Base-by-base conservation (phyloP, 805 yeast species). In the Soucietia sequanensis region DNA sequence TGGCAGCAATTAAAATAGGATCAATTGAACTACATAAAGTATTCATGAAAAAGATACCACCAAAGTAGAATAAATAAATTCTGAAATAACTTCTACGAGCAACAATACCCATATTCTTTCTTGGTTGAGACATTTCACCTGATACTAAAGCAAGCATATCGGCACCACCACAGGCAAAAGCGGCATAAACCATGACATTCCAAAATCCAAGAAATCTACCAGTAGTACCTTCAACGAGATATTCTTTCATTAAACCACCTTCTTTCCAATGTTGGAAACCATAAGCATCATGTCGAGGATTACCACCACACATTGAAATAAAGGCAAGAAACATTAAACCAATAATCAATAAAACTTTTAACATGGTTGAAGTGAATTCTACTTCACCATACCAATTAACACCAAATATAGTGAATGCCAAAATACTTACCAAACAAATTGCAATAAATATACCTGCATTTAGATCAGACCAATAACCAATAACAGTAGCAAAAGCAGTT, bases 61-160 rank as follows among this genome's bases (percentile, higher is more conserved):
- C 66, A 35, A 62, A 46, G 46, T 62, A 62, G 42, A 63, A 64
- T 31, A 61, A 38, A 41, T 55, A 58, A 33, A 63, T 56, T 21
- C 70, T 33, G 27, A 61, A 46, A 40, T 60, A 62, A 2, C 65
- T 47, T 47, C 65, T 56, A 37, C 45, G 52, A 20, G 64, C 64
- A 6, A 66, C 68, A 42, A 56, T 38, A 2, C 64, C 58, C 21
- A 63, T 56, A 30, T 44, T 52, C 29, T 48, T 61, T 38, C 69
- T 45, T 14, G 69, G 88, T 25, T 49, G 46, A n/a, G 65, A 47
- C 27, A 64, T 60, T 46, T 80, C 81, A 23, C 65, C 61, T 27
- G 54, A 48, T 35, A 59, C 52, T 52, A 52, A 39, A 6, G 50
- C 65, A 34, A 62, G 44, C 41, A 59, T 45, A 41, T 61, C 67